Conservation (phyloP, 2,329 filamentous ascomycete species). For the Venturia aucupariae region DNA sequence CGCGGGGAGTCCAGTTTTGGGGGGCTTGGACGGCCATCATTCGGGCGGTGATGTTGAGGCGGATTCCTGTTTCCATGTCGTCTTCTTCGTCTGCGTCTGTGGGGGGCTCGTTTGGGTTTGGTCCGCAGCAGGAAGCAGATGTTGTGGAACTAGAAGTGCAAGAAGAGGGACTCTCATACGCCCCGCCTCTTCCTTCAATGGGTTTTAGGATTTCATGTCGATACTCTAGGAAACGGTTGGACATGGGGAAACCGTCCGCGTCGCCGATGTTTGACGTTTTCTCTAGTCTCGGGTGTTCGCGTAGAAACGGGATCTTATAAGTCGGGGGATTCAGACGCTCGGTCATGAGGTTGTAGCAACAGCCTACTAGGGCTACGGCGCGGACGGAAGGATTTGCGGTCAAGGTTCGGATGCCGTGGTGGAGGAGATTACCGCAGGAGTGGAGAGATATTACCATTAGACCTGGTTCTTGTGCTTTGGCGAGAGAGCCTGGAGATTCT, state of each 20-base stretch:
- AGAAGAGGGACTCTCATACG: slow-evolving; percentile 17
- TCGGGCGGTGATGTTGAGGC: slow-evolving; percentile 88
- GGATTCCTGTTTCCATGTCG: slow-evolving; percentile 48
- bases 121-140: too few species aligned
- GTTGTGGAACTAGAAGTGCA: neutral
- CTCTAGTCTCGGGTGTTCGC: slow-evolving; percentile 60
- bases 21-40: slow-evolving; percentile 99
- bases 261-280: slow-evolving; percentile 66
- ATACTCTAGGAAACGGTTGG: slow-evolving; percentile 52
- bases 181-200: slow-evolving; percentile 33
- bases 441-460: slow-evolving; percentile 91
- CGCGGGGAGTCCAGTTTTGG: slow-evolving; percentile 74
- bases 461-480: slow-evolving; percentile 27
- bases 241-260: slow-evolving; percentile 92
- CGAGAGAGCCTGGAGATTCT: slow-evolving; percentile 7
- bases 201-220: neutral
- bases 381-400: slow-evolving; percentile 73
- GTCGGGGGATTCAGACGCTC: slow-evolving; percentile 80
- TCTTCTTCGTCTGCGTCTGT: slow-evolving; percentile 2
- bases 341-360: slow-evolving; percentile 94
- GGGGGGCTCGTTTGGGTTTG: neutral
- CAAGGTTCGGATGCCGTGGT: slow-evolving; percentile 83
- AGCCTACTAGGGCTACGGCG: slow-evolving; percentile 92
- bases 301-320: slow-evolving; percentile 71
- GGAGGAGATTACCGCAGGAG: slow-evolving; percentile 94